A percentile compares a stretch with the other conserved stretches of the same genome.
Conservation (phyloP, 768 basidiomycete species). For the Filobasidium wieringae region DNA sequence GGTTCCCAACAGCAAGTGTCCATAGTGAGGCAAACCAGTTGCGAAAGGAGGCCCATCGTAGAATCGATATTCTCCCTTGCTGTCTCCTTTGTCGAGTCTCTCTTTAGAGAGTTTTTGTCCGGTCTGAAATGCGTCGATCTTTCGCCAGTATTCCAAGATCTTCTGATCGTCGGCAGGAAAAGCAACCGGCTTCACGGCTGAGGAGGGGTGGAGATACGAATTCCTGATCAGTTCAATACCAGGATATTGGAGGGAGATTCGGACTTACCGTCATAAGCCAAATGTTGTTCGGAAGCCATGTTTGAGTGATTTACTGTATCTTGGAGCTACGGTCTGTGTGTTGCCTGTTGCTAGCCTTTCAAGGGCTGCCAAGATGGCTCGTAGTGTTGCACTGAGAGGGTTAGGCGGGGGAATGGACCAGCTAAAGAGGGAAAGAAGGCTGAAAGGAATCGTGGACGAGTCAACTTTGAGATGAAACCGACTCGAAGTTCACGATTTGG, state of each 20-base stretch:
- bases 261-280: not conserved
- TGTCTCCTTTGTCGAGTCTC: slow-evolving; percentile 47
- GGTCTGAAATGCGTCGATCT: slow-evolving; percentile 95
- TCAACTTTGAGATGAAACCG: too few relatives aligned
- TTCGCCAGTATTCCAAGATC: slow-evolving; percentile 79
- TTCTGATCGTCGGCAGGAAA: slow-evolving; percentile 46
- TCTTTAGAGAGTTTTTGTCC: slow-evolving; percentile 56
- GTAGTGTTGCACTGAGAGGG: too few relatives aligned
- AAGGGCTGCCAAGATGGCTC: too few relatives aligned
- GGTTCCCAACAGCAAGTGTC: slow-evolving; percentile 63
- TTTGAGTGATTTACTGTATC: too few relatives aligned
- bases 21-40: slow-evolving; percentile 92
- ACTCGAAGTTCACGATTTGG: too few relatives aligned
- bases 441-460: too few relatives aligned
- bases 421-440: too few relatives aligned
- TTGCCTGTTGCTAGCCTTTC: too few relatives aligned
- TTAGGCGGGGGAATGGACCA: too few relatives aligned
- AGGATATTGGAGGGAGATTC: too few relatives aligned
- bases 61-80: slow-evolving; percentile 64
- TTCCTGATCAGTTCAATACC: too few relatives aligned
- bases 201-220: not conserved
- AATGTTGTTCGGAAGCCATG: not conserved
- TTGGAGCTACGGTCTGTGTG: too few relatives aligned
- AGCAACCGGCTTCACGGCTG: slow-evolving; percentile 18
- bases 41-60: slow-evolving; percentile 97